phyloP scores from a whole-genome alignment of 192 early-diverging fungal species.

The Podila horticola region DNA sequence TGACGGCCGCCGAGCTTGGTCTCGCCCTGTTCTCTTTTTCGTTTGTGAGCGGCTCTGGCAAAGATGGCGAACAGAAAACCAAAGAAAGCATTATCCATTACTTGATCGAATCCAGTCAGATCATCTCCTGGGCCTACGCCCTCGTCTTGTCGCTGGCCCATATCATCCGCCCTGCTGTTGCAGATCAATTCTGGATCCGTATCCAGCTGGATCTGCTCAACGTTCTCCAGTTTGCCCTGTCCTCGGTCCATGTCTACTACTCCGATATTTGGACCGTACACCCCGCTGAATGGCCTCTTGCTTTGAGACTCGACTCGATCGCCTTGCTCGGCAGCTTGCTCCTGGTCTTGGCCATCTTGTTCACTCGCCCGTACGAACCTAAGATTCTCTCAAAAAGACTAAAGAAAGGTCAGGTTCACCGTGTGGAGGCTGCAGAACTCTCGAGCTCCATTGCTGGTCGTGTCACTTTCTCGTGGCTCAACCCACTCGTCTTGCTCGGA shows the following conservation, averaged over 20 bases:
- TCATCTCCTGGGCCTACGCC: conserved; percentile 23
- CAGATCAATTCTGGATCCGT: conserved; percentile 30
- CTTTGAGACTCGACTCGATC: conserved; percentile 11
- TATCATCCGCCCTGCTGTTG: conserved; percentile 9
- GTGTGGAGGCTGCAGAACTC: conserved; percentile 10
- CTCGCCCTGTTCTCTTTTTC: conserved; percentile 16
- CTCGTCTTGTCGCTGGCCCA: conserved; percentile 15
- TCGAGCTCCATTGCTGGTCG: conserved; percentile 35
- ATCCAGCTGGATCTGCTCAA: conserved; percentile 33
- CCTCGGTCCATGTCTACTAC: not conserved
- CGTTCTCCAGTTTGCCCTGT: not conserved
- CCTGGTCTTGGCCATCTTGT: conserved; percentile 4
- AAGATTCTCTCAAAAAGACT: not conserved
- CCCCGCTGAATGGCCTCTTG: conserved; percentile 16
- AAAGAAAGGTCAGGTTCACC: conserved; percentile 9
- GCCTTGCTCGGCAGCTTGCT: conserved; percentile 1
- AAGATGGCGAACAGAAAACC: not conserved
- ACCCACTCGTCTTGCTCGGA: conserved; percentile 56
- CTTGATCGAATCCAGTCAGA: not conserved
- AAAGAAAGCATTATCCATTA: not conserved
- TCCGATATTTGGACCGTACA: conserved; percentile 7
- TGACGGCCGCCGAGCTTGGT: conserved; percentile 23
- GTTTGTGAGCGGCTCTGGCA: not conserved
- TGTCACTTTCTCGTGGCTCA: conserved; percentile 48
- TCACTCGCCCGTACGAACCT: conserved; percentile 12